Evolutionary conservation across 768 basidiomycete genomes (phyloP).

Genomic region (Hysterangium stoloniferum): DNA sequence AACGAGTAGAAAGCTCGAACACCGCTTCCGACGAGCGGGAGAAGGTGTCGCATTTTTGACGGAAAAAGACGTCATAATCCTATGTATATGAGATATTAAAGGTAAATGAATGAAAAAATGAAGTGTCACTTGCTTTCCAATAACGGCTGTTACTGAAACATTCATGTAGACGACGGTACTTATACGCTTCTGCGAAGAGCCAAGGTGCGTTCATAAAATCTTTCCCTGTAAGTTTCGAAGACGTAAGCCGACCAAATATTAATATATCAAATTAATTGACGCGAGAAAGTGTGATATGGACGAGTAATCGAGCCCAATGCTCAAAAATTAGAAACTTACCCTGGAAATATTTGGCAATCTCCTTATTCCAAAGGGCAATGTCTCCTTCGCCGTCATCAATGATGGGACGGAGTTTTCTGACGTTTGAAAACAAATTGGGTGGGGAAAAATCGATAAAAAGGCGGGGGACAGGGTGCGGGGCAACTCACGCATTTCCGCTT

Average conservation of each 20-base stretch:
- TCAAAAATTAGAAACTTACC: slow-evolving; percentile 43
- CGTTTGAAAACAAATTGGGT: slow-evolving; percentile 6
- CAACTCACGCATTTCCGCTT: slow-evolving; percentile 45
- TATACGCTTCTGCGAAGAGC: slow-evolving; percentile 94
- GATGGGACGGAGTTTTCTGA: slow-evolving; percentile 73
- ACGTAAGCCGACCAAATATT: too few species aligned
- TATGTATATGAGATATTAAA: background rate
- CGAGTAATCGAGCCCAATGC: too few species aligned
- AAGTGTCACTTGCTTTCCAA: slow-evolving; percentile 74
- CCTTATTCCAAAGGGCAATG: slow-evolving; percentile 94
- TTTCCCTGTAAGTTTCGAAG: slow-evolving; percentile 42
- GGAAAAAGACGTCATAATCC: slow-evolving; percentile 22
- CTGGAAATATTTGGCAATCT: slow-evolving; percentile 91
- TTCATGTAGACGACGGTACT: slow-evolving; percentile 85
- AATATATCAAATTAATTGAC: too few species aligned
- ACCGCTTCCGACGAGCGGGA: slow-evolving; percentile 87
- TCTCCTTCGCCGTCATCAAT: slow-evolving; percentile 88
- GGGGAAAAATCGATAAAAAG: background rate
- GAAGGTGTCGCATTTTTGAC: slow-evolving; percentile 78
- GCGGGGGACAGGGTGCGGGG: background rate
- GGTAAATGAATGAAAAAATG: background rate
- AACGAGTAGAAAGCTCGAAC: slow-evolving; percentile 88
- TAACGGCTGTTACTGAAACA: slow-evolving; percentile 88
- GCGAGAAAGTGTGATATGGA: too few species aligned
- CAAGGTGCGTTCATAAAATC: slow-evolving; percentile 95